Base-by-base conservation (phyloP, 805 yeast genomes). In the Pichia rugopelliculosa region DNA sequence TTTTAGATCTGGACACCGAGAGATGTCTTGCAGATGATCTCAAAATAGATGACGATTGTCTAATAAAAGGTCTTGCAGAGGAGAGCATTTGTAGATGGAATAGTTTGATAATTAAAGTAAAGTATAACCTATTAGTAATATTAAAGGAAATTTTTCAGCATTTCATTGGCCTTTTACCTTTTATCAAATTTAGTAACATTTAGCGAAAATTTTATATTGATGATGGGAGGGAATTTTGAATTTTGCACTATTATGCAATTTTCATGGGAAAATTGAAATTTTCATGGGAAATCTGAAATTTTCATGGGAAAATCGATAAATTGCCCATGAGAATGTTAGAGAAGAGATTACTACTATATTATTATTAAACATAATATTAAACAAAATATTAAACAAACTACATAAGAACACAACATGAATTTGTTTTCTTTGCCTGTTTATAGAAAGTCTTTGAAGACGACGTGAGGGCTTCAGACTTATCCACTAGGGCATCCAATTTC, bases 391-490 rank as follows among this genome's bases (percentile, higher is more conserved):
- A 11, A 24, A 39, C 7, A n/a, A 13, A n/a, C 69, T 69, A 86
- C 75, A 83, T 76, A 53, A 87, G 73, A 21, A 83, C 72, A 71
- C 96, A 88, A 70, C 96, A 88, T 9, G 95, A 85, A 66, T 88
- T 88, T 12, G 91, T 82, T 68, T 90, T 91, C 74, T 93, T 89
- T 30, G 99, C 98, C 68, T 91, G 96, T 64, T 88, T 90, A 73
- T 91, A 93, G 65, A 93, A 93, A 86, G 89, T 88, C 63, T 91
- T 81, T 21, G 96, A 86, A 46, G 90, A 79, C 18, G 87, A 76
- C 33, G 93, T 84, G 60, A 93, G 75, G 1, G 96, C 95, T 66
- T 90, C 97, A 36, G 96, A 85, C 72, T 93, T 93, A 63, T 91
- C 96, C 38, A 93, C 98, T 58, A 93, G 74, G 38, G 93, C 76